Percentiles rank a stretch among this genome's conserved stretches.
These are phyloP conservation scores for Plasmodium malariae DNA, from an alignment of 169 alveolate species.

Conservation along the genomic window DNA sequence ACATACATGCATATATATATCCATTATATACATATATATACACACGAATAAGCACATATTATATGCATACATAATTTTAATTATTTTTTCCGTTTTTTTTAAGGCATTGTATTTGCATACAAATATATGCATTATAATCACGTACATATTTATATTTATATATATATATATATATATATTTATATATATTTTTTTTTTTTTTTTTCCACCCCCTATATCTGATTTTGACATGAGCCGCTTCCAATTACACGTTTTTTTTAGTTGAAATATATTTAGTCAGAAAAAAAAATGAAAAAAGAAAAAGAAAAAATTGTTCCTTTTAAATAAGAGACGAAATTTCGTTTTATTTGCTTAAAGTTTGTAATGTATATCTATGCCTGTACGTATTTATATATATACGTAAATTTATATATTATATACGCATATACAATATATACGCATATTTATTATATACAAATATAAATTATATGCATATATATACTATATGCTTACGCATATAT, in stretches of 20 bases:
- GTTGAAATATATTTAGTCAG: background rate
- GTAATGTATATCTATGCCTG: background rate
- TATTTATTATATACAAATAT: background rate
- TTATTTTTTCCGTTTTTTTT: no score
- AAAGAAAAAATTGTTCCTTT: constrained; percentile 12
- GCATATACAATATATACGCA: background rate
- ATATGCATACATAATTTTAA: no score
- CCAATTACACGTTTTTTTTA: background rate
- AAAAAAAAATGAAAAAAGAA: background rate
- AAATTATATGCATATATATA: background rate
- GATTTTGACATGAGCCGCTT: background rate
- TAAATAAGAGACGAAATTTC: constrained; percentile 6
- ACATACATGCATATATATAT: no score
- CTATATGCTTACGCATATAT: background rate
- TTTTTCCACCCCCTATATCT: background rate
- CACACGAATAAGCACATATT: no score
- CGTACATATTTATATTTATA: no score
- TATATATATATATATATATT: background rate
- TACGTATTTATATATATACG: constrained; percentile 10
- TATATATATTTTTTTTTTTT: constrained; percentile 1
- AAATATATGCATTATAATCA: no score
- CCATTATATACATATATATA: no score
- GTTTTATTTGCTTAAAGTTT: background rate
- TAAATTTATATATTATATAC: background rate
- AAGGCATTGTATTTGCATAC: no score